Base-by-base conservation (phyloP, 2,329 filamentous ascomycete genomes). In the Lecanosticta acicola region DNA sequence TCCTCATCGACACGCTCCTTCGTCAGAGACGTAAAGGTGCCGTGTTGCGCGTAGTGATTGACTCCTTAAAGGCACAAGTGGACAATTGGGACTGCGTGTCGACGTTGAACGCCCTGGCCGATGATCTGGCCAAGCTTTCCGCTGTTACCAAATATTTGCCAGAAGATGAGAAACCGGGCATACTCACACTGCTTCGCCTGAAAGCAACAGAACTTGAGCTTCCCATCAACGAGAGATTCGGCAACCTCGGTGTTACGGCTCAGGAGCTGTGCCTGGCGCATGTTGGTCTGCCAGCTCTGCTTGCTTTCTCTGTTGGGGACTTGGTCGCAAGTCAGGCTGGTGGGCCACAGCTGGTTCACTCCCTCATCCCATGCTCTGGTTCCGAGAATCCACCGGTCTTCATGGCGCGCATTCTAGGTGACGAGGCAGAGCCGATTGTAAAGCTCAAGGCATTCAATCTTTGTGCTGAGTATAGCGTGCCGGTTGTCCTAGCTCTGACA, bases 111-210 rank as follows among this genome's bases (percentile, higher is more conserved):
- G 76, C 77, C 9, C 75, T 98, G 7, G 83, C 79, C 0, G 83
- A 55, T 53, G 93, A 98, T 59, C 65, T 97, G 39, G 77, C 84
- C 4, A 87, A 85, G 55, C 73, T 98, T 3, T 87, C 89, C 0
- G 90, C 83, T 0, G 88, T 98, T 19, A 80, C 91, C 4, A 97
- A 96, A 63, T 97, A 97, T 63, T 75, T 98, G 2, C 91, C 93
- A 0, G 91, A 98, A 57, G 93, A 98, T 66, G 91, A 98, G 58
- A 80, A 90, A 1, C 93, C 93, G 2, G 93, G 93, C 0, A 72
- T 97, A 16, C 72, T 98, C 32, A 89, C 84, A 0, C 72, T 98
- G 32, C 74, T 77, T 0, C 72, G 80, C 21, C 66, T 96, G 43
- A 78, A 81, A 42, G 79, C 81, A 14, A 58, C 87, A 4, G 75